Percentiles rank a stretch among this genome's conserved stretches.
phyloP scores from a whole-genome alignment of 2,329 filamentous ascomycete genomes.

The Microsporum audouinii region DNA sequence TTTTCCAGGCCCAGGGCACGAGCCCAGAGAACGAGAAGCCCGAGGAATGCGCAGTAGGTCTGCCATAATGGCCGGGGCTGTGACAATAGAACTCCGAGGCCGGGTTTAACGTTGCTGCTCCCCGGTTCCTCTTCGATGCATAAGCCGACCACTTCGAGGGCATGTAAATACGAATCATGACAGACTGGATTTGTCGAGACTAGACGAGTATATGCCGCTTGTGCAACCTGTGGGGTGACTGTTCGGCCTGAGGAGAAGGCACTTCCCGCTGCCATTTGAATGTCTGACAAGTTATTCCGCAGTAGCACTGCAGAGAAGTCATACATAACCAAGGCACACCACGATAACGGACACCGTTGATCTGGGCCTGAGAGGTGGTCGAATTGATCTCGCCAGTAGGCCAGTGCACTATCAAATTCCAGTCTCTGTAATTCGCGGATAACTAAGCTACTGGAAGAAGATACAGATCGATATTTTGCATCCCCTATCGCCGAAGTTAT shows the following conservation, averaged over 20 bases:
- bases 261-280: slow-evolving; percentile 18
- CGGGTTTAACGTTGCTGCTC: background rate
- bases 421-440: slow-evolving; percentile 10
- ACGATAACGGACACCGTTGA: slow-evolving; percentile 10
- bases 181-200: slow-evolving; percentile 14
- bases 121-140: slow-evolving; percentile 12
- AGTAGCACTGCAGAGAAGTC: slow-evolving; percentile 15
- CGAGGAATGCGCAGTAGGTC: slow-evolving; percentile 14
- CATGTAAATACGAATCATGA: slow-evolving; percentile 16
- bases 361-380: slow-evolving; percentile 13
- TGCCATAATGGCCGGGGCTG: slow-evolving; percentile 12
- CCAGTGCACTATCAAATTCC: slow-evolving; percentile 16
- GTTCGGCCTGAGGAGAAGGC: slow-evolving; percentile 16
- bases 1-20: slow-evolving; percentile 12
- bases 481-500: slow-evolving; percentile 16
- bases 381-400: slow-evolving; percentile 14
- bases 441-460: slow-evolving; percentile 10
- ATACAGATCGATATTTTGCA: slow-evolving; percentile 15
- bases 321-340: slow-evolving; percentile 15
- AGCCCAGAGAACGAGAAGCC: slow-evolving; percentile 14
- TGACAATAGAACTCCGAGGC: background rate
- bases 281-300: slow-evolving; percentile 16
- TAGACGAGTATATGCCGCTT: slow-evolving; percentile 15
- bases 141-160: slow-evolving; percentile 14
- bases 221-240: slow-evolving; percentile 17